Base-by-base conservation (phyloP, 1,139 yeast genomes). In the Pichia sp. region DNA sequence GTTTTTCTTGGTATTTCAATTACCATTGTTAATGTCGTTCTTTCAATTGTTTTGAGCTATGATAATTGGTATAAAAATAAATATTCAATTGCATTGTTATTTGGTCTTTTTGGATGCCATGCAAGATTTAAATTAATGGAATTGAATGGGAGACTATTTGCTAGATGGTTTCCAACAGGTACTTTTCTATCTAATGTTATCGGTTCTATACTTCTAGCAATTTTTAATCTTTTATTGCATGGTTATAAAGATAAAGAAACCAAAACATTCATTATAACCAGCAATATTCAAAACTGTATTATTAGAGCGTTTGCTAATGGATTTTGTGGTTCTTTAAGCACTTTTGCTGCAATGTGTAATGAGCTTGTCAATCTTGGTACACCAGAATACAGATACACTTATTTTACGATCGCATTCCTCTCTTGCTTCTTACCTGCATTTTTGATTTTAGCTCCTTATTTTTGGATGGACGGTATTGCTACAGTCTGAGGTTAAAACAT, bases 271-370 rank as follows among this genome's bases (percentile, higher is more conserved):
- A 55, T 79, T 4, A 61, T 75, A 61, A 28, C 37, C 56, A 0
- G 53, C 71, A 4, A 62, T 71, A 16, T 16, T 16, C 16, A 16
- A 1, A 74, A 84, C 50, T 76, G 73, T 33, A 76, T 82, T 3
- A 56, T 83, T 0, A 55, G 55, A 7, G 94, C 84, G 0, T 59
- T 86, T 1, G 71, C 67, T 12, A 76, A 76, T 53, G 96, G 96
- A 0, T 82, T 80, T 50, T 82, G 92, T 58, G 96, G 94, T 0
- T 71, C 79, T 4, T 62, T 85, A 38, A 79, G 90, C 33, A 87
- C 96, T 0, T 76, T 86, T 26, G 80, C 87, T 46, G 82, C 95
- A 0, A 80, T 87, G 55, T 73, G 83, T 4, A 76, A 73, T 27
- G 96, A 87, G 58, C 61, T 85, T 37, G 67, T 67, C 49, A 66